phyloP scores from a whole-genome alignment of 1,139 yeast species.

The Yamadazyma sp. region DNA sequence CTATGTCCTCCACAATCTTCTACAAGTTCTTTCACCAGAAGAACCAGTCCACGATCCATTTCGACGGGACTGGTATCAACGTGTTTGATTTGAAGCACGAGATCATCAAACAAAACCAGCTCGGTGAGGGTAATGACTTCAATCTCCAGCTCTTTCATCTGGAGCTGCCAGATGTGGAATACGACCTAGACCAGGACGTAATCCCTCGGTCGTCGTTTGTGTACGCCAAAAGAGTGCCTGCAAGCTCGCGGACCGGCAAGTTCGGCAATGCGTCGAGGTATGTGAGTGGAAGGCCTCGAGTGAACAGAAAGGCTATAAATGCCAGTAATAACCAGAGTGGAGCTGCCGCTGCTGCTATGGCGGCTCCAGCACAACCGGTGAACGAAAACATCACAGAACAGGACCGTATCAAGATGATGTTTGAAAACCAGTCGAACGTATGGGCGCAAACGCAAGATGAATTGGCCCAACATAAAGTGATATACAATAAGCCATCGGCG shows the following conservation, averaged over 20 bases:
- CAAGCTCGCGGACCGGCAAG: slow-evolving; percentile 54
- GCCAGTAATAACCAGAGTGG: slow-evolving; percentile 19
- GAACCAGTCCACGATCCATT: slow-evolving; percentile 73
- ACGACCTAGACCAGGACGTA: slow-evolving; percentile 87
- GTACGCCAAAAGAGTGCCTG: slow-evolving; percentile 77
- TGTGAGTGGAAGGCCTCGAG: slow-evolving; percentile 80
- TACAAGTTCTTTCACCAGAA: slow-evolving; percentile 86
- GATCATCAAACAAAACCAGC: slow-evolving; percentile 75
- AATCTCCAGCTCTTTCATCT: slow-evolving; percentile 64
- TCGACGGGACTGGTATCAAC: slow-evolving; percentile 95
- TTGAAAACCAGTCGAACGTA: slow-evolving; percentile 85
- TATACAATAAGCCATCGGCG: slow-evolving; percentile 50
- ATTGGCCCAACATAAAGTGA: slow-evolving; percentile 74
- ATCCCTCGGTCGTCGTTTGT: slow-evolving; percentile 87
- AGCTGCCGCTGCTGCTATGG: slow-evolving; percentile 17
- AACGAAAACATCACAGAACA: slow-evolving; percentile 66
- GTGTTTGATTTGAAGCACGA: slow-evolving; percentile 93
- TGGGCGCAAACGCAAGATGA: slow-evolving; percentile 95
- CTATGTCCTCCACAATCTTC: slow-evolving; percentile 88
- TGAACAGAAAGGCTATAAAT: slow-evolving; percentile 41
- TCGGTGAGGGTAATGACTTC: slow-evolving; percentile 84
- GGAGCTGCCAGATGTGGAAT: slow-evolving; percentile 74
- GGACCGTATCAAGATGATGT: slow-evolving; percentile 86
- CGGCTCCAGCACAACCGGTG: slow-evolving; percentile 8
- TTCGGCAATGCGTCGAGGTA: slow-evolving; percentile 74